These are phyloP conservation scores for Tylopilus subfusipes DNA, from an alignment of 768 basidiomycete species.

Conservation along the genomic window DNA sequence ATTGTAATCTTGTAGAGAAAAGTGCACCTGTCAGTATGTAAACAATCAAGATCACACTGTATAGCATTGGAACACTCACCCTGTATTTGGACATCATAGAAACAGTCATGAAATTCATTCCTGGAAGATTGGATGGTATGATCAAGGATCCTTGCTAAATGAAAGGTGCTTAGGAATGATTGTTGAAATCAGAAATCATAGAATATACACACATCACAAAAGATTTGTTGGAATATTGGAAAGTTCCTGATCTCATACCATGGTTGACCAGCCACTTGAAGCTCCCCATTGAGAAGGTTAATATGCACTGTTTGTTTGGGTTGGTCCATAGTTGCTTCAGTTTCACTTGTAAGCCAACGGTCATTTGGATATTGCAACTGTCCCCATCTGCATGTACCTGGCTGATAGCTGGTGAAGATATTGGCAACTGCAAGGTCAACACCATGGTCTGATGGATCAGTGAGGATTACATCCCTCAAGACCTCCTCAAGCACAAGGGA, in stretches of 20 bases:
- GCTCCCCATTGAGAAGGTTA: not conserved
- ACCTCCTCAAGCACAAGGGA: not conserved
- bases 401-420: not conserved
- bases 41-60: not conserved
- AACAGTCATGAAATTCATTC: not conserved
- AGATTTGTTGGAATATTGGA: not conserved
- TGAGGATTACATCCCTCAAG: not conserved
- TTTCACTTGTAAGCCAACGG: not conserved
- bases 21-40: not conserved
- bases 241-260: not conserved
- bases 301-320: not conserved
- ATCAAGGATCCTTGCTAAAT: not conserved
- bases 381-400: not conserved
- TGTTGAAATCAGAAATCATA: not conserved
- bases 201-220: not conserved
- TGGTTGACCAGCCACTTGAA: not conserved
- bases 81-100: not conserved
- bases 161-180: not conserved
- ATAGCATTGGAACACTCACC: not conserved
- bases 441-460: not conserved
- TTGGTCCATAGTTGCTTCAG: not conserved
- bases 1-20: not conserved
- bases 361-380: not conserved
- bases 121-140: not conserved
- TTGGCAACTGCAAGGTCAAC: not conserved